These are phyloP conservation scores for Penicillium robsamsonii DNA, from an alignment of 495 filamentous ascomycete species.

Conservation along the genomic window DNA sequence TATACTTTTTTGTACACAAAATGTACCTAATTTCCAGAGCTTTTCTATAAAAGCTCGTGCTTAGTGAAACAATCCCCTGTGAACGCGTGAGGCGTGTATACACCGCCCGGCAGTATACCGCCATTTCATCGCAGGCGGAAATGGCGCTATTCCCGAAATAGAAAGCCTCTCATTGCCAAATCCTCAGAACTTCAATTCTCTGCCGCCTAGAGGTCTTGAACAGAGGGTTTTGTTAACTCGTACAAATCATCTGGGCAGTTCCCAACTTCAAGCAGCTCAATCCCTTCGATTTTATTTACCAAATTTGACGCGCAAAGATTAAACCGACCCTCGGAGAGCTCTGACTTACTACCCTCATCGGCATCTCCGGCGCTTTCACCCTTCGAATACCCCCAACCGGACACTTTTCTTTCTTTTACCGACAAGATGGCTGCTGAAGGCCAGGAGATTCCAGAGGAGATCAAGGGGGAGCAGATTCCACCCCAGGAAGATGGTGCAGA, in stretches of 20 bases:
- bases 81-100: not conserved
- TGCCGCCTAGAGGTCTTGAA: slow-evolving; percentile 19
- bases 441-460: slow-evolving; percentile 36
- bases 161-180: slow-evolving; percentile 20
- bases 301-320: slow-evolving; percentile 4
- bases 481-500: slow-evolving; percentile 41
- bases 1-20: too few species aligned
- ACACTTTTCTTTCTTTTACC: slow-evolving; percentile 2
- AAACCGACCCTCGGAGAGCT: slow-evolving; percentile 16
- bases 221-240: slow-evolving; percentile 19
- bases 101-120: slow-evolving; percentile 7
- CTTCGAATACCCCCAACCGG: slow-evolving; percentile 1
- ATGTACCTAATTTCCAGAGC: too few species aligned
- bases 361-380: slow-evolving; percentile 10
- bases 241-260: not conserved
- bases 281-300: not conserved
- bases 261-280: not conserved
- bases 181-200: slow-evolving; percentile 18
- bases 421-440: slow-evolving; percentile 41
- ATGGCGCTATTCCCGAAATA: slow-evolving; percentile 37
- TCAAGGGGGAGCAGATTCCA: slow-evolving; percentile 42
- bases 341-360: slow-evolving; percentile 15
- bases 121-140: slow-evolving; percentile 3
- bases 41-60: too few species aligned
- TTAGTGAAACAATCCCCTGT: not conserved